Conservation (phyloP, 1,284 basidiomycete species). For the Leccinum huronense region DNA sequence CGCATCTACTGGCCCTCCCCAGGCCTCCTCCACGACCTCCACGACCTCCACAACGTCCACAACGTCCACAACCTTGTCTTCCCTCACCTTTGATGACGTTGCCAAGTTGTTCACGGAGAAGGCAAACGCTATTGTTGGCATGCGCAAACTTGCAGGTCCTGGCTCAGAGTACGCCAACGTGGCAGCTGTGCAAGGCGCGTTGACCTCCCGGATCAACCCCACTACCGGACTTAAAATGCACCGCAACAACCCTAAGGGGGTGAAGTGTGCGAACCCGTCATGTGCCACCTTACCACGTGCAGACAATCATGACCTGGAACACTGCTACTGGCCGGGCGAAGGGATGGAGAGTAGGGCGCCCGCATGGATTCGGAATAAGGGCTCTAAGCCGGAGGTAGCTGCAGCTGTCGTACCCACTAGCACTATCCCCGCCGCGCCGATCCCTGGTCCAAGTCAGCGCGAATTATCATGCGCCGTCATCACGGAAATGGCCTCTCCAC, state of each 20-base stretch:
- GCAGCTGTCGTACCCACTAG: no score
- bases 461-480: neutral
- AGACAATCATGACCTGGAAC: neutral
- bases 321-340: neutral
- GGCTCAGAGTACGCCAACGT: neutral
- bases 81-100: neutral
- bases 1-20: no score
- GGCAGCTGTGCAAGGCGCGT: neutral
- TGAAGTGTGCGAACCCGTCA: neutral
- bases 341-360: neutral
- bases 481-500: neutral
- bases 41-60: neutral
- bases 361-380: neutral
- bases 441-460: neutral
- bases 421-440: no score
- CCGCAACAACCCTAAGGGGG: neutral
- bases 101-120: neutral
- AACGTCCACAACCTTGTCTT: neutral
- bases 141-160: neutral
- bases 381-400: neutral
- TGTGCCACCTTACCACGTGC: no score
- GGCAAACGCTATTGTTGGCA: neutral
- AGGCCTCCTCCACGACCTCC: neutral
- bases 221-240: neutral
- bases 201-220: neutral